Conservation (phyloP, 1,284 basidiomycete species). For the Trametes sp. region DNA sequence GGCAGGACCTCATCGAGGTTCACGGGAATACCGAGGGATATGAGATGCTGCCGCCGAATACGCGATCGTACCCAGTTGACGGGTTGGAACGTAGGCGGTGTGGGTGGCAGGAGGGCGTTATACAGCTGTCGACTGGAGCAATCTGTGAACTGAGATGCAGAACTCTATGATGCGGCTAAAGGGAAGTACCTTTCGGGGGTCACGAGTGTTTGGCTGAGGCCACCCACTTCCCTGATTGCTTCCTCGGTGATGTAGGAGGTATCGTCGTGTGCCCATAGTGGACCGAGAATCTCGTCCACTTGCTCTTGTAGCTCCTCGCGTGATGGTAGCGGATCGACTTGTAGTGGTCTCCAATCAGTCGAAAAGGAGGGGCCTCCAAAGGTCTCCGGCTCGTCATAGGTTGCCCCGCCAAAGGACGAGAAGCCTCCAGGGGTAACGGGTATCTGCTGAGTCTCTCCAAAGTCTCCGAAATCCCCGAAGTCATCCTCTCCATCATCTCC, state of each 20-base stretch:
- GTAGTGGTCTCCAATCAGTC: constrained; percentile 66
- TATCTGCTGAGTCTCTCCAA: constrained; percentile 69
- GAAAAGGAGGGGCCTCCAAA: constrained; percentile 53
- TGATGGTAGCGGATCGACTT: constrained; percentile 69
- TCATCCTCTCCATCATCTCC: constrained; percentile 59
- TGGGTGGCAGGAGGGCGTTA: constrained; percentile 66
- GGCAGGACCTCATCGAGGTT: constrained; percentile 93
- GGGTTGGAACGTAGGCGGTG: constrained; percentile 72
- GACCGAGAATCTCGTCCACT: constrained; percentile 70
- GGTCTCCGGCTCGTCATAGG: constrained; percentile 32
- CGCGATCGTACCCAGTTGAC: constrained; percentile 93
- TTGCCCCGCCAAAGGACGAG: constrained; percentile 47
- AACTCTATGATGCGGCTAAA: constrained; percentile 18
- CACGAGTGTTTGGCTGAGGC: constrained; percentile 79
- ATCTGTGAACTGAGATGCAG: constrained; percentile 40
- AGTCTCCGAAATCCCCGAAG: constrained; percentile 89
- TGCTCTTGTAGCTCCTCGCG: constrained; percentile 63
- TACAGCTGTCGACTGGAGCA: constrained; percentile 76
- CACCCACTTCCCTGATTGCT: constrained; percentile 80
- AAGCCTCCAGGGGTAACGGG: constrained; percentile 26
- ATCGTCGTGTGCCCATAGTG: constrained; percentile 64
- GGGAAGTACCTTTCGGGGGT: constrained; percentile 72
- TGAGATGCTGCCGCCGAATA: constrained; percentile 87
- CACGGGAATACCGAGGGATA: constrained; percentile 89
- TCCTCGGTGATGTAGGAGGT: constrained; percentile 69